Evolutionary conservation across 345 rosid genomes (phyloP).

Genomic region (Arabis alpina): DNA sequence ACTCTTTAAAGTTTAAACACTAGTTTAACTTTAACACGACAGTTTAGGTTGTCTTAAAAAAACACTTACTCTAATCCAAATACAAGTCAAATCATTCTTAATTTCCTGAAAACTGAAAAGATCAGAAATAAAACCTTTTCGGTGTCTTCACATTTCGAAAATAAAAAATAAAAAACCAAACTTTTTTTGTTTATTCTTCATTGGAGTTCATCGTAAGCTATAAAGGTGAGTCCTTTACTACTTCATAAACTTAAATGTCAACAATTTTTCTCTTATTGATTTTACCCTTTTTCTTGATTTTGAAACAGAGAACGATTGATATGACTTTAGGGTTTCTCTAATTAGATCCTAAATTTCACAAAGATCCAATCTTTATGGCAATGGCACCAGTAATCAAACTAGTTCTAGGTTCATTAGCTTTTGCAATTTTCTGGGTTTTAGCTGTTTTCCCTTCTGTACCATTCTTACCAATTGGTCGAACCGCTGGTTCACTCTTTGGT

Average conservation of each 20-base stretch:
- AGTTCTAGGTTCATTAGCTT: slow-evolving; percentile 70
- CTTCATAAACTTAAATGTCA: too few species aligned
- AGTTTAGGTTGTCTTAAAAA: background rate
- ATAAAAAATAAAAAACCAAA: background rate
- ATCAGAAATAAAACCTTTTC: background rate
- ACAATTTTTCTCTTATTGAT: too few species aligned
- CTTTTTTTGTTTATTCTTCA: background rate
- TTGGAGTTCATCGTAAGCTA: slow-evolving; percentile 21
- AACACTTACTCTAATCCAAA: background rate
- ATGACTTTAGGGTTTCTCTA: background rate
- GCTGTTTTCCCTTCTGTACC: slow-evolving; percentile 89
- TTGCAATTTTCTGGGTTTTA: slow-evolving; percentile 74
- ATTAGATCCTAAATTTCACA: background rate
- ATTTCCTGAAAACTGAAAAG: background rate
- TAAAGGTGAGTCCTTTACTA: slow-evolving; percentile 19
- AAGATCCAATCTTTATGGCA: slow-evolving; percentile 48
- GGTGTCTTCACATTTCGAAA: background rate
- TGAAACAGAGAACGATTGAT: background rate
- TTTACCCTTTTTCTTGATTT: background rate
- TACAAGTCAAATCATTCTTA: background rate
- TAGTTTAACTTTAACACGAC: background rate
- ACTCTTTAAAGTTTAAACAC: slow-evolving; percentile 8
- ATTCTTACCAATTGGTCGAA: slow-evolving; percentile 77
- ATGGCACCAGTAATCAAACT: slow-evolving; percentile 59
- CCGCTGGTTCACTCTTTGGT: slow-evolving; percentile 86